Percentiles rank a stretch among this genome's conserved stretches.
These are phyloP conservation scores for Fomitopsis serialis DNA, from an alignment of 768 basidiomycete species.

Conservation along the genomic window DNA sequence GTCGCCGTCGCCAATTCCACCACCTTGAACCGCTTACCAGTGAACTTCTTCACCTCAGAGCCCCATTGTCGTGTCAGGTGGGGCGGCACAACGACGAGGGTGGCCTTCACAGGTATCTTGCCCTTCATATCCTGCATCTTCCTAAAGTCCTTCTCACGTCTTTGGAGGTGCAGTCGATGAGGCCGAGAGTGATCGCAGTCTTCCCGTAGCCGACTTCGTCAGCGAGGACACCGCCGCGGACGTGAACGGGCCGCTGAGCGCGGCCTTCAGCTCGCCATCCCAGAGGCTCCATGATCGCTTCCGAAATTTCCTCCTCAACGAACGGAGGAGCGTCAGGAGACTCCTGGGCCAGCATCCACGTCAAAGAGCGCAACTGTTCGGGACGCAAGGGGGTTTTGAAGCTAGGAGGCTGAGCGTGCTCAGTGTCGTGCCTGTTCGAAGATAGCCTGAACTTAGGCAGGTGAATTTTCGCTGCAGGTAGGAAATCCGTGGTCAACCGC, in stretches of 20 bases:
- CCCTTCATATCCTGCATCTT: constrained; percentile 44
- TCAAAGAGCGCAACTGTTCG: constrained; percentile 86
- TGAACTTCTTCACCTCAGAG: constrained; percentile 81
- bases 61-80: constrained; percentile 90
- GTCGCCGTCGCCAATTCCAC: constrained; percentile 62
- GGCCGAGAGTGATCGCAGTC: constrained; percentile 88
- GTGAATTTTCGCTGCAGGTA: constrained; percentile 52
- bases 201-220: constrained; percentile 98
- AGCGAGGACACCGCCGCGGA: constrained; percentile 89
- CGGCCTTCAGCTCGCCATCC: constrained; percentile 96
- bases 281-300: constrained; percentile 78
- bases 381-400: constrained; percentile 71
- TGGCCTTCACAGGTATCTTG: constrained; percentile 74
- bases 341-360: constrained; percentile 91
- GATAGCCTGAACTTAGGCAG: constrained; percentile 62
- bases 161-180: constrained; percentile 70
- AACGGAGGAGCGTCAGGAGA: constrained; percentile 59
- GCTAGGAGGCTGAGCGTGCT: constrained; percentile 72
- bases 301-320: constrained; percentile 91
- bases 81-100: constrained; percentile 82
- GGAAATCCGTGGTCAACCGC: constrained; percentile 78
- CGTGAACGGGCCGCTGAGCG: constrained; percentile 65
- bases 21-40: constrained; percentile 51
- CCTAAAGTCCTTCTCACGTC: constrained; percentile 53
- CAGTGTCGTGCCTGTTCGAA: constrained; percentile 71